phyloP scores from a whole-genome alignment of 257 asterid species.

The Solanum chmielewskii region DNA sequence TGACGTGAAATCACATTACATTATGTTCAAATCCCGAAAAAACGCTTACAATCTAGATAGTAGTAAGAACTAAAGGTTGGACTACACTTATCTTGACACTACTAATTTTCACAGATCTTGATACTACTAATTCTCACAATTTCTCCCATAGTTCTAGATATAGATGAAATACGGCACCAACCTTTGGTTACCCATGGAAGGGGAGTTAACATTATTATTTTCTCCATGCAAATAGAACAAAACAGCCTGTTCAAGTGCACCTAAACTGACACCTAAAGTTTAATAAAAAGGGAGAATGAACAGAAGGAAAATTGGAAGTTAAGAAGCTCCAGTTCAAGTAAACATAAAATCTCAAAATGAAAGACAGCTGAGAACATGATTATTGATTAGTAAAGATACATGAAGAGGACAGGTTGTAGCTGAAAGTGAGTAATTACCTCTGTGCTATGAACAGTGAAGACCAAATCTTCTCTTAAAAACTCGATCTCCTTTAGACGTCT shows the following conservation, averaged over 20 bases:
- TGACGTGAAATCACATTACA: not conserved
- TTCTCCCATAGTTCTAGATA: not conserved
- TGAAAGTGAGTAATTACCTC: conserved; percentile 41
- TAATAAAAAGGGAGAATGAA: not conserved
- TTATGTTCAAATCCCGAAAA: not conserved
- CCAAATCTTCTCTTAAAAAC: conserved; percentile 78
- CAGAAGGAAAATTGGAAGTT: not conserved
- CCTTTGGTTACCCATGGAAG: not conserved
- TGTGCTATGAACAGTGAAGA: conserved; percentile 77
- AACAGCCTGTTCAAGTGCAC: not conserved
- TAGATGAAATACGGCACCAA: not conserved
- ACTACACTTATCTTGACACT: not conserved
- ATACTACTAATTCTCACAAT: not conserved
- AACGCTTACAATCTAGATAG: not conserved
- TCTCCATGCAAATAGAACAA: not conserved
- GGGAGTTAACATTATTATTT: not conserved
- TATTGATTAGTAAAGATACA: not conserved
- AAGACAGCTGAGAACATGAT: not conserved
- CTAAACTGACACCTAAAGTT: not conserved
- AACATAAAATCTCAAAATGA: not conserved
- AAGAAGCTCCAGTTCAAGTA: not conserved
- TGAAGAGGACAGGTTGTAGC: not conserved
- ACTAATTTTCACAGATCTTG: not conserved
- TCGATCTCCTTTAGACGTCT: conserved; percentile 57
- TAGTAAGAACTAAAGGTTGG: not conserved